Evolutionary conservation across 768 basidiomycete species (phyloP).

Genomic region (Inosperma sp.): DNA sequence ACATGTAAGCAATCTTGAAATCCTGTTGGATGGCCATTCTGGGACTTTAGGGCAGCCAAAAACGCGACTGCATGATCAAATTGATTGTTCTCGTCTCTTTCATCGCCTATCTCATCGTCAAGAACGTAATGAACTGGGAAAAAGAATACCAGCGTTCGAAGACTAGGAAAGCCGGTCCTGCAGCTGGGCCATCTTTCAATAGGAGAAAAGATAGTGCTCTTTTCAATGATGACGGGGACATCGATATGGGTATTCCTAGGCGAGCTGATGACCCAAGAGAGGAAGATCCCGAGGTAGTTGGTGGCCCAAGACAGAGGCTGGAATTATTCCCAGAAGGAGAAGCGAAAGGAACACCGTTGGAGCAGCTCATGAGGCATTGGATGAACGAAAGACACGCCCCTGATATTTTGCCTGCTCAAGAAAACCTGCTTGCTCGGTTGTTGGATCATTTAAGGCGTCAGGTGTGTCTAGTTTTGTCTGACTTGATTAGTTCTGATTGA

Average conservation of each 20-base stretch:
- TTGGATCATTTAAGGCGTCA: constrained; percentile 78
- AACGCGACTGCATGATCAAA: no score
- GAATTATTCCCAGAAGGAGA: constrained; percentile 17
- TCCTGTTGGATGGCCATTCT: constrained; percentile 2
- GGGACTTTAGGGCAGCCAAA: constrained; percentile 28
- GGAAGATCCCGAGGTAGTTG: neutral
- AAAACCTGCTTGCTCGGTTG: constrained; percentile 57
- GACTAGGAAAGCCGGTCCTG: constrained; percentile 9
- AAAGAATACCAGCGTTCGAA: constrained; percentile 31
- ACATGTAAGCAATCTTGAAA: neutral
- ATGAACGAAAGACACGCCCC: constrained; percentile 81
- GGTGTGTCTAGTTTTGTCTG: constrained; percentile 43
- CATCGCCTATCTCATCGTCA: neutral
- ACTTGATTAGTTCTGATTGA: constrained; percentile 10
- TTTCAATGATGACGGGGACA: constrained; percentile 34
- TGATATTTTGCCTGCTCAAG: constrained; percentile 71
- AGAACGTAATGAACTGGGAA: constrained; percentile 35
- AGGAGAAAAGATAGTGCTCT: constrained; percentile 3
- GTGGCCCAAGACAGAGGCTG: neutral
- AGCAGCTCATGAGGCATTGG: constrained; percentile 76
- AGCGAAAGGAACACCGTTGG: constrained; percentile 52
- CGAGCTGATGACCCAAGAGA: constrained; percentile 14
- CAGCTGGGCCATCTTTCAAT: constrained; percentile 13
- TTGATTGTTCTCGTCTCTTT: neutral
- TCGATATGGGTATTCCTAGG: constrained; percentile 33